Conservation (phyloP, 1,139 yeast genomes). For the Diutina scorzettiae region DNA sequence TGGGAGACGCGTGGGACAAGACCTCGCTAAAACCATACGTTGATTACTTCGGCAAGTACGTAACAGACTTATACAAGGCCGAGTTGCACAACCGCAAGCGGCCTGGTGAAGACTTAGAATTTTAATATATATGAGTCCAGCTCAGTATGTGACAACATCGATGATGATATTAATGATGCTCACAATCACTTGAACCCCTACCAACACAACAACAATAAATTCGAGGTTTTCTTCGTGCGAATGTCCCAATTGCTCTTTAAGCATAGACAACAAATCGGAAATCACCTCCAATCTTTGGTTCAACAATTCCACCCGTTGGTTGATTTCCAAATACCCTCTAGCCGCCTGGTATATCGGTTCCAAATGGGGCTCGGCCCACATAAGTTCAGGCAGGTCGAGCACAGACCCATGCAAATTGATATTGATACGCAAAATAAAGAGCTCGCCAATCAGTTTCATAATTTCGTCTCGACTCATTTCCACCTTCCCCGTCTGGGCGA, state of each 20-base stretch:
- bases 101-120: constrained; percentile 17
- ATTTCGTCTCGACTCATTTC: constrained; percentile 89
- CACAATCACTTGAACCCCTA: constrained; percentile 84
- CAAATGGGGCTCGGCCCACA: constrained; percentile 98
- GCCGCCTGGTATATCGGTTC: constrained; percentile 97
- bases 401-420: constrained; percentile 92
- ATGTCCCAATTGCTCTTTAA: constrained; percentile 92
- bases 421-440: constrained; percentile 80
- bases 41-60: constrained; percentile 57
- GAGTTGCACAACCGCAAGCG: constrained; percentile 31
- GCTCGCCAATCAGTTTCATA: constrained; percentile 93
- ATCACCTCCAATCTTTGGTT: constrained; percentile 91
- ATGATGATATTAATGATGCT: constrained; percentile 60
- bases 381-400: constrained; percentile 87
- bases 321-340: constrained; percentile 86
- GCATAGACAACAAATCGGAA: constrained; percentile 85
- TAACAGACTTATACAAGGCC: constrained; percentile 41
- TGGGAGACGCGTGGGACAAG: constrained; percentile 34
- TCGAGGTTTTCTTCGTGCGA: constrained; percentile 85
- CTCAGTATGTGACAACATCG: constrained; percentile 19
- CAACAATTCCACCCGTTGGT: constrained; percentile 78
- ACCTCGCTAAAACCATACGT: constrained; percentile 69
- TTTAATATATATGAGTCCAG: constrained; percentile 1
- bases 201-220: constrained; percentile 82
- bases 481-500: constrained; percentile 89